Conservation (phyloP, 2,329 filamentous ascomycete genomes). For the Colletotrichum sublineola region DNA sequence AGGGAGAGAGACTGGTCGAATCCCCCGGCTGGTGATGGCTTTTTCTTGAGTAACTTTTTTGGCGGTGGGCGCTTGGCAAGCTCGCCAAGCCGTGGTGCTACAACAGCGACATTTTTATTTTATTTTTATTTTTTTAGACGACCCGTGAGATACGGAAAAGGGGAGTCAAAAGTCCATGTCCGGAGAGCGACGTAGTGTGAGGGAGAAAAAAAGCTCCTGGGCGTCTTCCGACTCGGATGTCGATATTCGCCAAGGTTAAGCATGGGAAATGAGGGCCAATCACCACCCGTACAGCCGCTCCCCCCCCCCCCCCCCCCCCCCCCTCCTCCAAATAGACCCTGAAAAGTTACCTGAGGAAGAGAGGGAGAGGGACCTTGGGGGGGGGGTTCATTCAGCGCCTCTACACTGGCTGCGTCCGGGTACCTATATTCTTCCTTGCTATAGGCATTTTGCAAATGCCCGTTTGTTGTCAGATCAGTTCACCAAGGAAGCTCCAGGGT, state of each 20-base stretch:
- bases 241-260: background rate
- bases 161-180: background rate
- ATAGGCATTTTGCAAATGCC: background rate
- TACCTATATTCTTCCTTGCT: background rate
- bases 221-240: background rate
- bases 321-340: constrained; percentile 9
- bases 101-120: background rate
- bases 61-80: background rate
- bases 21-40: background rate
- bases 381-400: background rate
- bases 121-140: background rate
- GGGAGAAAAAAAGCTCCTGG: background rate
- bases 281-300: too few relatives aligned
- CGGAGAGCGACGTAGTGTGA: background rate
- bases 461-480: background rate
- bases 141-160: background rate
- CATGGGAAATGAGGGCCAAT: constrained; percentile 10
- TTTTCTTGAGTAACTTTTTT: background rate
- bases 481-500: background rate
- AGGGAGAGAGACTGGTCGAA: too few relatives aligned
- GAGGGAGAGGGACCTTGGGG: background rate
- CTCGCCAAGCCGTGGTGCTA: background rate
- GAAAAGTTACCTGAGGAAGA: background rate
- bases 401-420: too few relatives aligned
- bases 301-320: too few relatives aligned